Evolutionary conservation across 2,329 filamentous ascomycete species (phyloP).

Genomic region (Claviceps sp.): DNA sequence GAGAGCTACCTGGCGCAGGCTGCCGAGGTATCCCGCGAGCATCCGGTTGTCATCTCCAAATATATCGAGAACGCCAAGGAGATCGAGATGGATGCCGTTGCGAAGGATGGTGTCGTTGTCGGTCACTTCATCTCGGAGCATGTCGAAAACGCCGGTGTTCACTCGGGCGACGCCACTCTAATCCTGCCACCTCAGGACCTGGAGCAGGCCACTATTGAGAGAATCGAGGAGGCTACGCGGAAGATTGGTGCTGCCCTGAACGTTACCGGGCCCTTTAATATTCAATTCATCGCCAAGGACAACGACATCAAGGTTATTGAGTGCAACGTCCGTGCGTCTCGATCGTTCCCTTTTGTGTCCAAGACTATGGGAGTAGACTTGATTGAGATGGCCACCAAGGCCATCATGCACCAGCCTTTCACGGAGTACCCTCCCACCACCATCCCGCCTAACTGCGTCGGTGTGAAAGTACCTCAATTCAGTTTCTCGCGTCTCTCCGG

Average conservation of each 20-base stretch:
- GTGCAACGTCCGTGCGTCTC: conserved; percentile 91
- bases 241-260: conserved; percentile 94
- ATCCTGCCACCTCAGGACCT: conserved; percentile 92
- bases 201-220: conserved; percentile 70
- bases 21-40: conserved; percentile 81
- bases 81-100: conserved; percentile 98
- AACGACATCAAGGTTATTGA: conserved; percentile 99
- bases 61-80: conserved; percentile 99
- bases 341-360: conserved; percentile 95
- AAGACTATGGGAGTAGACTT: conserved; percentile 97
- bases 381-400: conserved; percentile 97
- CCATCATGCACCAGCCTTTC: conserved; percentile 78
- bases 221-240: conserved; percentile 86
- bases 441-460: conserved; percentile 71
- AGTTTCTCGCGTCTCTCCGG: conserved; percentile 95
- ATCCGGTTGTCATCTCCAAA: conserved; percentile 97
- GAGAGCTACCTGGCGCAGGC: conserved; percentile 82
- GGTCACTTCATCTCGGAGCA: conserved; percentile 98
- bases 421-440: conserved; percentile 66
- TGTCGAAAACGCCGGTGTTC: conserved; percentile 95
- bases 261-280: conserved; percentile 94
- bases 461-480: conserved; percentile 97
- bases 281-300: conserved; percentile 98
- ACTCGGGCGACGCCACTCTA: conserved; percentile 93
- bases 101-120: conserved; percentile 74